Evolutionary conservation across 148 eudicot species (phyloP).

Genomic region (Vaccinium myrtillus): DNA sequence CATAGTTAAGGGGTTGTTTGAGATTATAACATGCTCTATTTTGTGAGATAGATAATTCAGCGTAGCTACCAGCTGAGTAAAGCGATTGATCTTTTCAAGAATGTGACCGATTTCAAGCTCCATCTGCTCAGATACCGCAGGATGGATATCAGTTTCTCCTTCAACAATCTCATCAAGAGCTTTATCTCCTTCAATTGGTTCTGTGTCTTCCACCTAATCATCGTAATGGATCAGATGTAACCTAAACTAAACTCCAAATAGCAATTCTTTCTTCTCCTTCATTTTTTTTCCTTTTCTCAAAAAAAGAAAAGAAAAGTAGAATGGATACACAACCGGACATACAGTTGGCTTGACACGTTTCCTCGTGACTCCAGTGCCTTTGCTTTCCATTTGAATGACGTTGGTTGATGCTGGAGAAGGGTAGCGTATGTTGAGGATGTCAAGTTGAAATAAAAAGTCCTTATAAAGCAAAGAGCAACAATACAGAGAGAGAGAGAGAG

Average conservation of each 20-base stretch:
- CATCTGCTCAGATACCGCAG: constrained; percentile 71
- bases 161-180: constrained; percentile 41
- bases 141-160: constrained; percentile 51
- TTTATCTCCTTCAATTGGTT: constrained; percentile 32
- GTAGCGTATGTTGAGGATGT: neutral
- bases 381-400: constrained; percentile 42
- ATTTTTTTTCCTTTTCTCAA: too few relatives aligned
- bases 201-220: constrained; percentile 49
- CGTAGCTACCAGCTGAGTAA: constrained; percentile 64
- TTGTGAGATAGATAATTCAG: neutral
- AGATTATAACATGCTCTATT: constrained; percentile 7
- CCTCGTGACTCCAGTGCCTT: constrained; percentile 31
- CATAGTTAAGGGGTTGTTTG: neutral
- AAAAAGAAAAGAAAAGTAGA: neutral
- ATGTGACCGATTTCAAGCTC: constrained; percentile 61
- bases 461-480: neutral
- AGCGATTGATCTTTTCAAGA: constrained; percentile 70
- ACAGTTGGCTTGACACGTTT: constrained; percentile 59
- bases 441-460: neutral
- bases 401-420: constrained; percentile 22
- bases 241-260: constrained; percentile 12
- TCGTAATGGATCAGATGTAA: constrained; percentile 11
- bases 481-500: neutral
- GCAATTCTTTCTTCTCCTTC: neutral
- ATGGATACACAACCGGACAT: constrained; percentile 23